A percentile compares a stretch with the other conserved stretches of the same genome.
phyloP scores from a whole-genome alignment of 768 basidiomycete genomes.

The Naganishia friedmannii region DNA sequence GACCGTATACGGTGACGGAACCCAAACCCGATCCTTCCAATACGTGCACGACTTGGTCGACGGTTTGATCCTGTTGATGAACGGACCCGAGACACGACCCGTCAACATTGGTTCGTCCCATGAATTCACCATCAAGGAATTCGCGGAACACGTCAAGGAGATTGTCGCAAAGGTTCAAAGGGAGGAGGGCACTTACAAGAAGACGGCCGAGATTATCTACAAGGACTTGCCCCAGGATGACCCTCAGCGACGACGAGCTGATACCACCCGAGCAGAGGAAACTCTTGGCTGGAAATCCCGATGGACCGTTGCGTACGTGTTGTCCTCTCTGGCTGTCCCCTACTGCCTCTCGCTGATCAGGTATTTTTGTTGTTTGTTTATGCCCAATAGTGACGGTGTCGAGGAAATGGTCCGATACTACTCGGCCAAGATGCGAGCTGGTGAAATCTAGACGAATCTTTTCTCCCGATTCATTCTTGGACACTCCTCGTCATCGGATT shows the following conservation, averaged over 20 bases:
- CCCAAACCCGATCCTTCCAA: conserved; percentile 87
- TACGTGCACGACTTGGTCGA: conserved; percentile 97
- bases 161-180: conserved; percentile 89
- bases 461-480: neutral
- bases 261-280: conserved; percentile 85
- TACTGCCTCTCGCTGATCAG: neutral
- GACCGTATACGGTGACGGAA: conserved; percentile 93
- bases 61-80: conserved; percentile 70
- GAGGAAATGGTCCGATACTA: conserved; percentile 44
- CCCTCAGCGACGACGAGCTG: conserved; percentile 88
- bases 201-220: conserved; percentile 58
- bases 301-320: conserved; percentile 68
- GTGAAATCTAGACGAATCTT: conserved; percentile 35
- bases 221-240: conserved; percentile 85
- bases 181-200: conserved; percentile 56
- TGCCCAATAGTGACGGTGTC: conserved; percentile 30
- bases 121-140: conserved; percentile 92
- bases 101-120: conserved; percentile 95
- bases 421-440: conserved; percentile 46
- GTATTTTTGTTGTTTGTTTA: neutral
- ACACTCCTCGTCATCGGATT: too few relatives aligned
- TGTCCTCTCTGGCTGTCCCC: neutral
- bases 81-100: conserved; percentile 84
- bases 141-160: conserved; percentile 86
- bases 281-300: conserved; percentile 82